phyloP scores from a whole-genome alignment of 805 yeast species.

The Candida mattraensis region DNA sequence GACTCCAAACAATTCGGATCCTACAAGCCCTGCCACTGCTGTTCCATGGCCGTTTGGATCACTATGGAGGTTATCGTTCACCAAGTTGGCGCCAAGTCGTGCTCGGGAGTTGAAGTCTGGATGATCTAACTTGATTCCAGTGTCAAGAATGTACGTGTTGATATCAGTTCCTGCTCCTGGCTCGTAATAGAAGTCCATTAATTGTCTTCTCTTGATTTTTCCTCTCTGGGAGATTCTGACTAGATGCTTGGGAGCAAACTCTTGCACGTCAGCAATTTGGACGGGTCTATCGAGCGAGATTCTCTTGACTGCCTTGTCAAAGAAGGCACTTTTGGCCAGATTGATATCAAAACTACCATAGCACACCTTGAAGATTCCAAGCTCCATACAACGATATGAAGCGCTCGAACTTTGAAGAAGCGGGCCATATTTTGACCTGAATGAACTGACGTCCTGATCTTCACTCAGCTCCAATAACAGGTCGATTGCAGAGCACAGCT shows the following conservation, averaged over 20 bases:
- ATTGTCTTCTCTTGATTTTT: constrained; percentile 26
- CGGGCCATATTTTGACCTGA: constrained; percentile 10
- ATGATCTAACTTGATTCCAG: constrained; percentile 39
- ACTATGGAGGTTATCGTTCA: constrained; percentile 24
- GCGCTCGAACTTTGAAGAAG: constrained; percentile 6
- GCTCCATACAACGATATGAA: constrained; percentile 19
- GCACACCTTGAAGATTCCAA: constrained; percentile 37
- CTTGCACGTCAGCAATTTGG: constrained; percentile 39
- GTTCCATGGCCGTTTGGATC: constrained; percentile 56
- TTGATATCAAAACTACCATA: constrained; percentile 37
- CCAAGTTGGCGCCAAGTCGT: constrained; percentile 42
- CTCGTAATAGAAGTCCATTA: constrained; percentile 42
- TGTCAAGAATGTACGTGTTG: constrained; percentile 39
- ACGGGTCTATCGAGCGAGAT: constrained; percentile 38
- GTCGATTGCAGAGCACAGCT: constrained; percentile 3
- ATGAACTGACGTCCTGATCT: constrained; percentile 8
- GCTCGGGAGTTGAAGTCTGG: constrained; percentile 47
- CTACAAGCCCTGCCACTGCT: constrained; percentile 55
- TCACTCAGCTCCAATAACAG: constrained; percentile 15
- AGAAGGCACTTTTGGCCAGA: constrained; percentile 32
- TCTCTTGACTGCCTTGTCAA: constrained; percentile 36
- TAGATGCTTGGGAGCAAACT: constrained; percentile 44
- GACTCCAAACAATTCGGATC: constrained; percentile 52
- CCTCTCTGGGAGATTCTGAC: constrained; percentile 39
- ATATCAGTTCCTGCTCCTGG: constrained; percentile 41